Evolutionary conservation across 208 protist species (phyloP).

Genomic region (Trichomonas tenax): DNA sequence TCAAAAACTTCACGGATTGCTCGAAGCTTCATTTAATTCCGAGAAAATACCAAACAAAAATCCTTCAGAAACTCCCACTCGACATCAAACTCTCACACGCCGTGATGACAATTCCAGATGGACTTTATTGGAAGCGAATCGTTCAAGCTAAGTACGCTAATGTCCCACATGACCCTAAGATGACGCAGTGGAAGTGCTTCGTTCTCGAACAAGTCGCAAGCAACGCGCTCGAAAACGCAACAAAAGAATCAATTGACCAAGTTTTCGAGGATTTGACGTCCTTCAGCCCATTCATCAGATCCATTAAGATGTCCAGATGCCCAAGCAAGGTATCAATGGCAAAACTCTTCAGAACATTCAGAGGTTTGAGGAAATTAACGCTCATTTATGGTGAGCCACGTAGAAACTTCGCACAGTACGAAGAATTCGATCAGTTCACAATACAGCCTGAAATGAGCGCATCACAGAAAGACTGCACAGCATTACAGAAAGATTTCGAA

Average conservation of each 20-base stretch:
- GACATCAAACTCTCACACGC: neutral
- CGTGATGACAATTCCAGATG: constrained; percentile 12
- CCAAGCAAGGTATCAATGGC: neutral
- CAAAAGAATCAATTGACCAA: neutral
- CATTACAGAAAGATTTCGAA: neutral
- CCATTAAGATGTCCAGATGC: neutral
- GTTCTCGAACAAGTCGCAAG: neutral
- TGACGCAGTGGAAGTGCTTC: neutral
- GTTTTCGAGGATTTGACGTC: neutral
- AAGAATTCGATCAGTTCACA: constrained; percentile 4
- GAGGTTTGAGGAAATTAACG: neutral
- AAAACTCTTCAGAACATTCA: neutral
- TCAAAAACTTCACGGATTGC: neutral
- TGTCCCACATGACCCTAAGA: neutral
- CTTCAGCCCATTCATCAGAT: neutral
- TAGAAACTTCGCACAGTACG: neutral
- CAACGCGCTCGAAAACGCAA: neutral
- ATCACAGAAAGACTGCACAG: neutral
- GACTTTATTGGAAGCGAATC: neutral
- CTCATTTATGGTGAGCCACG: neutral
- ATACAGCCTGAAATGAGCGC: neutral
- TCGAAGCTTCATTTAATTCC: neutral
- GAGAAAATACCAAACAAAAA: neutral
- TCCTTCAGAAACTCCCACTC: neutral
- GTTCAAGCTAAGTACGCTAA: neutral